These are phyloP conservation scores for Aphanomyces stellatus DNA, from an alignment of 352 stramenopile genomes.

Conservation along the genomic window DNA sequence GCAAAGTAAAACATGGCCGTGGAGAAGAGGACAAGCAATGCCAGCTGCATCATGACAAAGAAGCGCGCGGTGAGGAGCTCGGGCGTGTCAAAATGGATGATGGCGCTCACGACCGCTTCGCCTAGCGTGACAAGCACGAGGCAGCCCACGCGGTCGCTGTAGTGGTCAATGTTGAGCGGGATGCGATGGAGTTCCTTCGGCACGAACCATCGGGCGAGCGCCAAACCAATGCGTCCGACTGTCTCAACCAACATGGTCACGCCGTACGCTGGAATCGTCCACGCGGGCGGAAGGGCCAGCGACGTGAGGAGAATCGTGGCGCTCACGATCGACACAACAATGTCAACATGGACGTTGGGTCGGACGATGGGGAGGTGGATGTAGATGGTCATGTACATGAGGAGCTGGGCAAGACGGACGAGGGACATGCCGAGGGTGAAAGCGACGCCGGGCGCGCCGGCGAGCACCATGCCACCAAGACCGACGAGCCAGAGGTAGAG, in stretches of 20 bases:
- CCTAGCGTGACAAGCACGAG: constrained; percentile 13
- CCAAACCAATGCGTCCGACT: background rate
- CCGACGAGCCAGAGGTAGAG: constrained; percentile 16
- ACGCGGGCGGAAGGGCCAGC: background rate
- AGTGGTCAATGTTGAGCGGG: constrained; percentile 18
- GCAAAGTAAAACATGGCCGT: constrained; percentile 21
- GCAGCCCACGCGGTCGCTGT: constrained; percentile 15
- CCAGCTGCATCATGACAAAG: constrained; percentile 13
- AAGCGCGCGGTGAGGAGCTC: constrained; percentile 1
- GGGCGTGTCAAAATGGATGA: constrained; percentile 4
- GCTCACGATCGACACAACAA: background rate
- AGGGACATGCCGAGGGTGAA: constrained; percentile 13
- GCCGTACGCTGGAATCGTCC: background rate
- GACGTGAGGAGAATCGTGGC: background rate
- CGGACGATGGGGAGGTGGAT: background rate
- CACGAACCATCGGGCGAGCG: background rate
- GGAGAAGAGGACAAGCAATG: constrained; percentile 11
- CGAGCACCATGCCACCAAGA: constrained; percentile 10
- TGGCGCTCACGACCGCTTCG: constrained; percentile 16
- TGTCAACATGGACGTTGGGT: background rate
- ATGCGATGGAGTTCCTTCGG: background rate
- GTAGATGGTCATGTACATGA: constrained; percentile 12
- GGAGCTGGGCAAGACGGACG: background rate
- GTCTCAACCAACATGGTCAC: background rate
- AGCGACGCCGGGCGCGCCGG: background rate